These are phyloP conservation scores for Coemansia sp. DNA, from an alignment of 192 early-diverging fungal genomes.

Conservation along the genomic window DNA sequence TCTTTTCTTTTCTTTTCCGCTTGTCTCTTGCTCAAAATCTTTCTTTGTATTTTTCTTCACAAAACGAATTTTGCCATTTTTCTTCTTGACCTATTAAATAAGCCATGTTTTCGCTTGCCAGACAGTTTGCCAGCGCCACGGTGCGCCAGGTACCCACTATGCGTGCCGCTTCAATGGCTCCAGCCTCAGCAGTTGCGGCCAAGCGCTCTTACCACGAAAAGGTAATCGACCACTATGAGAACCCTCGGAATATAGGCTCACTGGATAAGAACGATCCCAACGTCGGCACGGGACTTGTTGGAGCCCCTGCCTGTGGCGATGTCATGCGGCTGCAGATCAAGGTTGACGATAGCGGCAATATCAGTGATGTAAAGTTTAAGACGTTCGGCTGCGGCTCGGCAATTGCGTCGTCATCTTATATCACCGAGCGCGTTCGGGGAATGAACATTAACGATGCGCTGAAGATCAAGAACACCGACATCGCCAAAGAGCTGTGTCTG, in stretches of 20 bases:
- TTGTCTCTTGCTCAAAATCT: not conserved
- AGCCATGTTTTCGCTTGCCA: slow-evolving; percentile 36
- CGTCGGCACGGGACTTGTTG: slow-evolving; percentile 96
- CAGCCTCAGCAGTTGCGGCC: slow-evolving; percentile 2
- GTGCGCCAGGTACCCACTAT: slow-evolving; percentile 25
- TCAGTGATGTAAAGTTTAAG: slow-evolving; percentile 96
- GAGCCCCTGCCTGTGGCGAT: slow-evolving; percentile 84
- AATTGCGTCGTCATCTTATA: slow-evolving; percentile 88
- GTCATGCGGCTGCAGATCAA: slow-evolving; percentile 96
- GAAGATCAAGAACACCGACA: slow-evolving; percentile 94
- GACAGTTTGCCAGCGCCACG: slow-evolving; percentile 19
- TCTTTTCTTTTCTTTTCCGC: slow-evolving; percentile 7
- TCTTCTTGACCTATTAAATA: not conserved
- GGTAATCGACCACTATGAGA: slow-evolving; percentile 98
- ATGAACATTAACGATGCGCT: slow-evolving; percentile 88
- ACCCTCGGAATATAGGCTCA: slow-evolving; percentile 94
- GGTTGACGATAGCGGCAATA: slow-evolving; percentile 93
- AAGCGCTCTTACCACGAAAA: slow-evolving; percentile 55
- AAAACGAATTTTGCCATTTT: not conserved
- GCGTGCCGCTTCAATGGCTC: slow-evolving; percentile 6
- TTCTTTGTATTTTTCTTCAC: not conserved
- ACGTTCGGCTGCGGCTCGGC: slow-evolving; percentile 98
- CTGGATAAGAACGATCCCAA: slow-evolving; percentile 80
- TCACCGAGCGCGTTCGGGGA: slow-evolving; percentile 94
- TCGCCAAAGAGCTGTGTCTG: slow-evolving; percentile 91